Conservation (phyloP, 1,139 yeast species). For the Scheffersomyces parashehatae region DNA sequence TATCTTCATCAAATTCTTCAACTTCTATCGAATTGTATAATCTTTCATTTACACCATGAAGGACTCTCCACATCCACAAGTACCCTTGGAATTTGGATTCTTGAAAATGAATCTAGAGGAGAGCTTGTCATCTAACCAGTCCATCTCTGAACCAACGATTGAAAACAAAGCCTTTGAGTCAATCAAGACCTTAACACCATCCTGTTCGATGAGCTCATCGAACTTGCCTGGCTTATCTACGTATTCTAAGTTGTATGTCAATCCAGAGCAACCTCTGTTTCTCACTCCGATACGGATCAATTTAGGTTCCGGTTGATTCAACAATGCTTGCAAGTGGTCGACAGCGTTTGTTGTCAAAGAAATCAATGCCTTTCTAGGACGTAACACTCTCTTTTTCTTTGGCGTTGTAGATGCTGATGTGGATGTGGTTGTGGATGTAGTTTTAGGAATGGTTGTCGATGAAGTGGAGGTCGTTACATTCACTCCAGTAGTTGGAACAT, state of each 20-base stretch:
- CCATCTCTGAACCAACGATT: conserved; percentile 97
- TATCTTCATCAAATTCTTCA: not conserved
- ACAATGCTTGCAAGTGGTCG: conserved; percentile 61
- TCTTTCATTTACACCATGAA: conserved; percentile 70
- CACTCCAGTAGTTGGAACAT: conserved; percentile 1
- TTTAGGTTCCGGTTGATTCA: conserved; percentile 83
- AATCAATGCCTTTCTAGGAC: conserved; percentile 88
- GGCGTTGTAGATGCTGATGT: conserved; percentile 20
- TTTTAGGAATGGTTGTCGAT: not conserved
- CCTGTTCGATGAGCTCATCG: conserved; percentile 90
- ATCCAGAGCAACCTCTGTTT: conserved; percentile 95
- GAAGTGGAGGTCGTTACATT: conserved; percentile 2
- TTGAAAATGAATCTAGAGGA: conserved; percentile 86
- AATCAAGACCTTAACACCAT: conserved; percentile 87
- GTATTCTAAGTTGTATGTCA: conserved; percentile 87
- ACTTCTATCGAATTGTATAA: not conserved
- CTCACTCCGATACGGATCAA: conserved; percentile 90
- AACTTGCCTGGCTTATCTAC: conserved; percentile 88
- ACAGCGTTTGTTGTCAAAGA: conserved; percentile 75
- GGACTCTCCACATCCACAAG: conserved; percentile 98
- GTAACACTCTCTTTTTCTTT: conserved; percentile 64
- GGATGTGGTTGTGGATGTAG: conserved; percentile 8
- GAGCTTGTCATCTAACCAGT: conserved; percentile 93
- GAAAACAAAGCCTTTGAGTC: conserved; percentile 95
- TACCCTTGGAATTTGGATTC: conserved; percentile 95